A percentile compares a stretch with the other conserved stretches of the same genome.
phyloP scores from a whole-genome alignment of 164 flowering plant genomes.

The Nelumbo lutea region DNA sequence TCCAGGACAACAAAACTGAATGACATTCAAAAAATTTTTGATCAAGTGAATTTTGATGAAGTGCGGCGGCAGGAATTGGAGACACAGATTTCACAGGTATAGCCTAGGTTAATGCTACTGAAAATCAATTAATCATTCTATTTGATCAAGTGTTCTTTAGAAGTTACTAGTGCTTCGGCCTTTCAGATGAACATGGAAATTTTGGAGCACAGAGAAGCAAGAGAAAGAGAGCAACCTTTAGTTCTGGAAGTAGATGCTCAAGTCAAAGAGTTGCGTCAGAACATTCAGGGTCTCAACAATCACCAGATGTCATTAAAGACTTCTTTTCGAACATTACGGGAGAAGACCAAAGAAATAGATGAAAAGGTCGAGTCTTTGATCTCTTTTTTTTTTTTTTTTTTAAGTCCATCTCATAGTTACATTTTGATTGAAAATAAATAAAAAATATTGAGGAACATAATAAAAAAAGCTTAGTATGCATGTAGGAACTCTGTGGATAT shows the following conservation, averaged over 20 bases:
- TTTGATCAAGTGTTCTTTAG: not conserved
- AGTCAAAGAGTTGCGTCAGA: slow-evolving; percentile 63
- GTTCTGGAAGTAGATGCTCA: slow-evolving; percentile 60
- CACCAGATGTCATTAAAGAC: slow-evolving; percentile 63
- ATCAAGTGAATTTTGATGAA: slow-evolving; percentile 39
- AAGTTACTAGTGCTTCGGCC: slow-evolving; percentile 1
- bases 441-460: too few species aligned
- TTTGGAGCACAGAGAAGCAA: slow-evolving; percentile 37
- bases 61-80: slow-evolving; percentile 45
- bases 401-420: too few species aligned
- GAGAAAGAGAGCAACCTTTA: slow-evolving; percentile 64
- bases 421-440: too few species aligned
- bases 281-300: slow-evolving; percentile 59
- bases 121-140: not conserved
- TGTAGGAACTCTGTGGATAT: too few species aligned
- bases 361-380: slow-evolving; percentile 45
- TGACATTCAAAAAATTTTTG: slow-evolving; percentile 34
- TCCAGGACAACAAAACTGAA: slow-evolving; percentile 56
- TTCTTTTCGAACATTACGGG: slow-evolving; percentile 49
- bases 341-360: slow-evolving; percentile 57
- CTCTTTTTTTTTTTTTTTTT: not conserved
- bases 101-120: not conserved
- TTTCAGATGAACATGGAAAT: slow-evolving; percentile 72
- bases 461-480: too few species aligned
- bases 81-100: slow-evolving; percentile 56